Evolutionary conservation across 352 stramenopile species (phyloP).

Genomic region (Globisporangium canariense): DNA sequence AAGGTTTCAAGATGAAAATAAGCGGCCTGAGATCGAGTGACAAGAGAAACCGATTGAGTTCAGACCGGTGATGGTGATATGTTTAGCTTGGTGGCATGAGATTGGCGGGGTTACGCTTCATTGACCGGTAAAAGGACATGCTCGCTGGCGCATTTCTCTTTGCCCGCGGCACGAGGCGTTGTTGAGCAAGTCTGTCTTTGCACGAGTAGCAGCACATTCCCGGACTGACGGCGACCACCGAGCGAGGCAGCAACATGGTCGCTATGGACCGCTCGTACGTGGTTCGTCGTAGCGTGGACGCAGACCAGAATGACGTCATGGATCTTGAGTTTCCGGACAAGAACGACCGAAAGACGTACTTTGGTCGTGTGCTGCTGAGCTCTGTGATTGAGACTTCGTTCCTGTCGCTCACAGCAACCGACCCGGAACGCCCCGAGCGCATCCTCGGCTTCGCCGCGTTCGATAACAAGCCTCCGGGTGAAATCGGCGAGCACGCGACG

Average conservation of each 20-base stretch:
- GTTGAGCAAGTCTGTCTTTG: background rate
- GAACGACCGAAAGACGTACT: conserved; percentile 56
- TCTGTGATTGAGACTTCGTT: conserved; percentile 72
- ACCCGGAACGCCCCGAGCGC: conserved; percentile 42
- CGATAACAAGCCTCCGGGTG: conserved; percentile 43
- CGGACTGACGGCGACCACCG: background rate
- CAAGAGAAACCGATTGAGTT: background rate
- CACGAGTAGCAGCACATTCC: background rate
- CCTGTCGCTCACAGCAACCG: conserved; percentile 60
- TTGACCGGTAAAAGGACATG: background rate
- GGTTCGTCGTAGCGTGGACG: conserved; percentile 57
- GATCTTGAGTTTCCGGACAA: conserved; percentile 64
- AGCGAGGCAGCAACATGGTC: background rate
- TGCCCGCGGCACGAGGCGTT: background rate
- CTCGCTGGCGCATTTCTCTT: background rate
- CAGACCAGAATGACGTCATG: conserved; percentile 51
- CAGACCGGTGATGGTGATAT: background rate
- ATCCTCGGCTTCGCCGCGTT: conserved; percentile 65
- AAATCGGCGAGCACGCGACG: conserved; percentile 35
- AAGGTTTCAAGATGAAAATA: background rate
- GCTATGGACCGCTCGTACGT: conserved; percentile 34
- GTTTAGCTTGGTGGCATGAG: background rate
- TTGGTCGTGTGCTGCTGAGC: conserved; percentile 49
- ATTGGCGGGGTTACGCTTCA: background rate
- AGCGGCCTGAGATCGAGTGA: background rate